These are phyloP conservation scores for Claviceps humidiphila DNA, from an alignment of 2,329 filamentous ascomycete species.

Conservation along the genomic window DNA sequence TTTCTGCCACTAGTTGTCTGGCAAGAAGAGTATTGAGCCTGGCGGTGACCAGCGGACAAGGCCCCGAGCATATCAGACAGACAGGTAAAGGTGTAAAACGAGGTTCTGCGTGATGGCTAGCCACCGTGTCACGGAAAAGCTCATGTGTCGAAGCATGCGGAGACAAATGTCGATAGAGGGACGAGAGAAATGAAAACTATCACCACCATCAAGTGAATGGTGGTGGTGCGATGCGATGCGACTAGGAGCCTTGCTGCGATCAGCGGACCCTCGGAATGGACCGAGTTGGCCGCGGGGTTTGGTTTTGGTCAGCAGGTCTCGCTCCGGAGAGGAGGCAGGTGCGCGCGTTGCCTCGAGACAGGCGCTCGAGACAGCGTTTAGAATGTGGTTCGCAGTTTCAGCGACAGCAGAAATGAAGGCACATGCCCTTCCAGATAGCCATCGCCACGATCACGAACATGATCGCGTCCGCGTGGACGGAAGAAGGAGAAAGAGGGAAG, in stretches of 20 bases:
- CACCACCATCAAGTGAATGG: not conserved
- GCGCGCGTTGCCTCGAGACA: not conserved
- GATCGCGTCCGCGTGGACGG: too few species aligned
- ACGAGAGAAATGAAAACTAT: not conserved
- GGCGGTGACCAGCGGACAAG: not conserved
- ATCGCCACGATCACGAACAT: too few species aligned
- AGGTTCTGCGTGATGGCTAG: not conserved
- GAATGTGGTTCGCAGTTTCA: too few species aligned
- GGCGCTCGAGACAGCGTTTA: too few species aligned
- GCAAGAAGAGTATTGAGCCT: not conserved
- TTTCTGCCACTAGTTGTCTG: not conserved
- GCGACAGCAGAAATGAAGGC: too few species aligned
- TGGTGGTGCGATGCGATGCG: slow-evolving; percentile 2
- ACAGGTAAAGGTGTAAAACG: not conserved
- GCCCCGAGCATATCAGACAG: not conserved
- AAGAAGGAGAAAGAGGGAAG: too few species aligned
- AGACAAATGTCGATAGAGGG: not conserved
- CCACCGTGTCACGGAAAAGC: slow-evolving; percentile 2
- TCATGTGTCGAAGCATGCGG: slow-evolving; percentile 4
- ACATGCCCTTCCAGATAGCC: too few species aligned
- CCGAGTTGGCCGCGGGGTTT: slow-evolving; percentile 3
- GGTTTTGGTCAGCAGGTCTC: slow-evolving; percentile 9
- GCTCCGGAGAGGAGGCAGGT: not conserved
- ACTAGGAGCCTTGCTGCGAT: slow-evolving; percentile 4
- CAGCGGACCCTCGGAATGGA: slow-evolving; percentile 6